Evolutionary conservation across 2,329 filamentous ascomycete species (phyloP).

Genomic region (Trichoderma brevicompactum): DNA sequence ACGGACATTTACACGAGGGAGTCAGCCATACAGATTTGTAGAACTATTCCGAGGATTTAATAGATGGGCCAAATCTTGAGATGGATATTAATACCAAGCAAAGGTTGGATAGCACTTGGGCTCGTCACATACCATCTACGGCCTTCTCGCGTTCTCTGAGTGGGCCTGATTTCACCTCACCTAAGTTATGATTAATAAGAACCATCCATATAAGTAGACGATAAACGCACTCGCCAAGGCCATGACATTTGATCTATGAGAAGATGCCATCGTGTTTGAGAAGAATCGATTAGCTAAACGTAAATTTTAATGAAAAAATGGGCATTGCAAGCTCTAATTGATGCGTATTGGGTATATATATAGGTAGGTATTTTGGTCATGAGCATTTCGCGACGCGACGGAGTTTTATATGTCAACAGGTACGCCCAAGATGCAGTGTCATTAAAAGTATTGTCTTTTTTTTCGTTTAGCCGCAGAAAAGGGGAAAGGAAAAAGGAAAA

Average conservation of each 20-base stretch:
- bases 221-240: slow-evolving; percentile 41
- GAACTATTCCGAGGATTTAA: slow-evolving; percentile 46
- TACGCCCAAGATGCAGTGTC: background rate
- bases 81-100: background rate
- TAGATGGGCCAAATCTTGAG: slow-evolving; percentile 40
- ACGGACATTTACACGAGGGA: slow-evolving; percentile 35
- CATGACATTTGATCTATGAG: slow-evolving; percentile 43
- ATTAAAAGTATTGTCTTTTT: background rate
- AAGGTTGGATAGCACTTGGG: background rate
- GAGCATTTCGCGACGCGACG: slow-evolving; percentile 17
- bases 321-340: background rate
- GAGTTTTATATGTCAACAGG: background rate
- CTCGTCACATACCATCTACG: slow-evolving; percentile 44
- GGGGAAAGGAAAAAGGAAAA: background rate
- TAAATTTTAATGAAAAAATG: background rate
- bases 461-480: background rate
- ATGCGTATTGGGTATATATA: background rate
- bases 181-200: slow-evolving; percentile 33
- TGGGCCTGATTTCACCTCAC: slow-evolving; percentile 42
- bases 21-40: slow-evolving; percentile 44
- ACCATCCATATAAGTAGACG: background rate
- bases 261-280: slow-evolving; percentile 39
- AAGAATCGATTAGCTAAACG: background rate
- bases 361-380: background rate
- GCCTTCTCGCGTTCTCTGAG: slow-evolving; percentile 48